Base-by-base conservation (phyloP, 169 alveolate genomes). In the Cryptosporidium andersoni region DNA sequence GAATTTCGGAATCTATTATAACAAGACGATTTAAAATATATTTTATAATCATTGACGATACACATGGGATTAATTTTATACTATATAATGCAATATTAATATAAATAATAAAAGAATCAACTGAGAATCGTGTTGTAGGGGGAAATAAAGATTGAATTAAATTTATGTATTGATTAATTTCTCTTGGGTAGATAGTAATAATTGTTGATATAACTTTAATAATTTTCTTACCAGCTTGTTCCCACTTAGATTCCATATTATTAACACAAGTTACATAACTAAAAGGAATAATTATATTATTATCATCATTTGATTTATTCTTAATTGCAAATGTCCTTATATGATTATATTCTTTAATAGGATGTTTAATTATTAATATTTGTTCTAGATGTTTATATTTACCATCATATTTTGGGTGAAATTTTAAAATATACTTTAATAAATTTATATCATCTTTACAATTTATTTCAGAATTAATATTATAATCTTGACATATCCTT, bases 241-340 rank as follows among this genome's bases (percentile, higher is more conserved):
- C 85, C 85, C 85, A 74, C 12, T 74, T 74, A 34, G 74, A 45
- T 12, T 6, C 37, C n/a, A 74, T 74, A 3, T 74, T 74, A 1
- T 39, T 55, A 3, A 74, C 68, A 74, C 68, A 74, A 12, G 85
- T 58, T 4, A 74, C 85, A 43, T 74, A 74, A 16, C 67, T 74
- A 5, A 74, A 25, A 36, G 85, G 85, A 48, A 58, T 40, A 0
- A 74, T 37, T 42, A 45, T 45, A 11, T 36, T 34, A n/a, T 74
- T 8, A 25, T 40, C 49, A 56, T 47, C 43, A 39, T 16, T 40
- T n/a, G 2, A 16, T 34, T 37, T 55, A 9, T 74, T 58, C 14
- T 45, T 62, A n/a, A 74, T 4, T 8, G 85, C 66, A 56, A 74
- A 56, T 36, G 85, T 74, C 45, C 85, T 74, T 34, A 66, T 58